These are phyloP conservation scores for Dothiorella sarmentorum DNA, from an alignment of 2,329 filamentous ascomycete species.

Conservation along the genomic window DNA sequence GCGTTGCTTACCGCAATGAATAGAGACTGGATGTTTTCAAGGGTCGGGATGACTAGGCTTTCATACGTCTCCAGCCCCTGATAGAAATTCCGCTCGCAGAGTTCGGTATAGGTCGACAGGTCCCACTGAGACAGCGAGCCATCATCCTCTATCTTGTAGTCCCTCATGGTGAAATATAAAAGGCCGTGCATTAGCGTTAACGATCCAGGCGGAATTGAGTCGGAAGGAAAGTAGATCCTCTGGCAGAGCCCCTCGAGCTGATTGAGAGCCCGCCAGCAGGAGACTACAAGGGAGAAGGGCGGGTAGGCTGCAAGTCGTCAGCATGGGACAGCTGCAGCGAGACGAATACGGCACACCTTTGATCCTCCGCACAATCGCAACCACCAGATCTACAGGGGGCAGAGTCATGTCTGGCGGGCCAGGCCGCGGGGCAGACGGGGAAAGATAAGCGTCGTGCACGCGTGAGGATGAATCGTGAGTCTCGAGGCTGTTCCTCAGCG, in stretches of 20 bases:
- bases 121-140: conserved; percentile 25
- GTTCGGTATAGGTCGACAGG: conserved; percentile 29
- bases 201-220: conserved; percentile 40
- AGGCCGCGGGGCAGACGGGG: neutral
- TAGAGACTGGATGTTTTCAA: conserved; percentile 37
- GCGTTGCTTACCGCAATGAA: conserved; percentile 25
- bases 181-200: conserved; percentile 41
- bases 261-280: neutral
- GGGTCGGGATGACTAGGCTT: conserved; percentile 25
- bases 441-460: conserved; percentile 15
- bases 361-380: conserved; percentile 27
- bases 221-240: conserved; percentile 42
- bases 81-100: conserved; percentile 46
- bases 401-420: conserved; percentile 23
- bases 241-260: conserved; percentile 30
- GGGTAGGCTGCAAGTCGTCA: neutral
- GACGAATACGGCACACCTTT: conserved; percentile 27
- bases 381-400: conserved; percentile 31
- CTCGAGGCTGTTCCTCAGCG: conserved; percentile 33
- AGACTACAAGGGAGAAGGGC: conserved; percentile 1
- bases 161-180: conserved; percentile 39
- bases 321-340: neutral
- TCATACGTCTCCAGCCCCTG: conserved; percentile 34
- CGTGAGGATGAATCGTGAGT: conserved; percentile 23
- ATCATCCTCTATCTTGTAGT: conserved; percentile 26